A percentile compares a stretch with the other conserved stretches of the same genome.
Evolutionary conservation across 2,329 filamentous ascomycete genomes (phyloP).

Genomic region (Fusarium stilboides): DNA sequence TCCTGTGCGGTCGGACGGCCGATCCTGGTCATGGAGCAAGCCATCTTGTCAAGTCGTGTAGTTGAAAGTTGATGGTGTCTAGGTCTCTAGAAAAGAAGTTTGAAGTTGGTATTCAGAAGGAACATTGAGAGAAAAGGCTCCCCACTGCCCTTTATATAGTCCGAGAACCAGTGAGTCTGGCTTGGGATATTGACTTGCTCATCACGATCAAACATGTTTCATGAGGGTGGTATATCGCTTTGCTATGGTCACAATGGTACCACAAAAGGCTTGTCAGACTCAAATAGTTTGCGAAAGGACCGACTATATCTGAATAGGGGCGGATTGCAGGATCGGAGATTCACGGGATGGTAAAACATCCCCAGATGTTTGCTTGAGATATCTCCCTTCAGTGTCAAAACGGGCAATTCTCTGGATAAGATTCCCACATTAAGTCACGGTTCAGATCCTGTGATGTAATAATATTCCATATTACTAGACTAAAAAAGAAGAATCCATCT

Average conservation of each 20-base stretch:
- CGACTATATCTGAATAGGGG: constrained; percentile 16
- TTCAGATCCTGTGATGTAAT: neutral
- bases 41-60: constrained; percentile 2
- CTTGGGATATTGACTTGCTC: neutral
- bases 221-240: constrained; percentile 11
- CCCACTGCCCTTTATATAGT: neutral
- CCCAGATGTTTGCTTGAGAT: constrained; percentile 1
- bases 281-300: constrained; percentile 17
- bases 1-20: constrained; percentile 15
- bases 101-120: neutral
- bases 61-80: neutral
- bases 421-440: neutral
- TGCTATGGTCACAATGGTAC: constrained; percentile 3
- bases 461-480: neutral
- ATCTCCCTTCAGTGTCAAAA: neutral
- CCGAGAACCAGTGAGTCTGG: neutral
- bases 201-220: constrained; percentile 21
- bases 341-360: neutral
- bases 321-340: neutral
- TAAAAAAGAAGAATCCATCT: constrained; percentile 20
- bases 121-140: neutral
- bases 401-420: neutral
- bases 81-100: neutral
- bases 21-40: constrained; percentile 2
- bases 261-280: constrained; percentile 26